phyloP scores from a whole-genome alignment of 257 asterid species.

The Coffea eugenioides region DNA sequence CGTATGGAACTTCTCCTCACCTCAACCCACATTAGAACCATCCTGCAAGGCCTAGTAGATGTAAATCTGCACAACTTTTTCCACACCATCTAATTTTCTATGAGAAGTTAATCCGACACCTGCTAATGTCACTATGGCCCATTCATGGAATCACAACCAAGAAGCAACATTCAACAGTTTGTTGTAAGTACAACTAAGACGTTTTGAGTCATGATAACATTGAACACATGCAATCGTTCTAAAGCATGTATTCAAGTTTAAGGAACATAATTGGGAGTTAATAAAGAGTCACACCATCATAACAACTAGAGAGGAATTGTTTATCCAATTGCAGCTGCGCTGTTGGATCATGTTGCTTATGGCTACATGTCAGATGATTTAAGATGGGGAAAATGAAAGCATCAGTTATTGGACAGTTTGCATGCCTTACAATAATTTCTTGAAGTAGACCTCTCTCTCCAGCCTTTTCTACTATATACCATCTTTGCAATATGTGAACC shows the following conservation, averaged over 20 bases:
- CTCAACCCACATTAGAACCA: too few species aligned
- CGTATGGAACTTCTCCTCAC: too few species aligned
- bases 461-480: too few species aligned
- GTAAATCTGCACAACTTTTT: too few species aligned
- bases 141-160: not conserved
- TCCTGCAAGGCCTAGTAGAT: too few species aligned
- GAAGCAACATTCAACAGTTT: slow-evolving; percentile 24
- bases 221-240: not conserved
- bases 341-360: not conserved
- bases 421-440: not conserved
- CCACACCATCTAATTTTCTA: too few species aligned
- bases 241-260: not conserved
- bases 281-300: not conserved
- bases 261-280: slow-evolving; percentile 14
- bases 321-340: not conserved
- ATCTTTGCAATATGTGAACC: too few species aligned
- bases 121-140: not conserved
- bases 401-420: not conserved
- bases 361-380: not conserved
- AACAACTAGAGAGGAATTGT: not conserved
- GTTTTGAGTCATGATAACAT: slow-evolving; percentile 29
- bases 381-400: not conserved
- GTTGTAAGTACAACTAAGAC: slow-evolving; percentile 31
- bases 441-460: not conserved
- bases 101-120: not conserved